Conservation (phyloP, 2,329 filamentous ascomycete genomes). For the Trichoderma hamatum region DNA sequence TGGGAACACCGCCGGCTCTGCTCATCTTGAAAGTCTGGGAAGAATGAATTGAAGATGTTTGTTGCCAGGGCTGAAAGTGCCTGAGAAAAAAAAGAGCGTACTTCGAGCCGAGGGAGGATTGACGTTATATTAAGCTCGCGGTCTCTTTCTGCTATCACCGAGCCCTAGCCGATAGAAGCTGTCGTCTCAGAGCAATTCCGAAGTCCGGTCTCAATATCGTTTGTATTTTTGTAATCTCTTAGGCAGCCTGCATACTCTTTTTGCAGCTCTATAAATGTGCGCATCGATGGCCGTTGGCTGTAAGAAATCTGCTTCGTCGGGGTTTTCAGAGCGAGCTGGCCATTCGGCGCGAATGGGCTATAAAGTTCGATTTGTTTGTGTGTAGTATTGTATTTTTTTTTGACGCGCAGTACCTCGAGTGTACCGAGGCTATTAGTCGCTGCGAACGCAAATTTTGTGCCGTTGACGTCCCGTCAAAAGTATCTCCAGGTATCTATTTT, state of each 20-base stretch:
- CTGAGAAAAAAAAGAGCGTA: not conserved
- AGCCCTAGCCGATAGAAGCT: not conserved
- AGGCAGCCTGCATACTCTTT: constrained; percentile 1
- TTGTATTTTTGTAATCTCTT: not conserved
- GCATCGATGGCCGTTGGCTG: constrained; percentile 3
- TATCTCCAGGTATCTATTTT: constrained; percentile 8
- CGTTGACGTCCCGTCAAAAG: not conserved
- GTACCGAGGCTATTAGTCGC: constrained; percentile 3
- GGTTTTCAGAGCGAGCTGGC: not conserved
- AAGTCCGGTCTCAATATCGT: not conserved
- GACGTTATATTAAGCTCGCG: not conserved
- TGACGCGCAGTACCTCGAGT: constrained; percentile 4
- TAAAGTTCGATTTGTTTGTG: not conserved
- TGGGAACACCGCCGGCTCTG: constrained; percentile 54
- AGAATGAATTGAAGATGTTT: not conserved
- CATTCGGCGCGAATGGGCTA: constrained; percentile 2
- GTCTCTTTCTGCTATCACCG: not conserved
- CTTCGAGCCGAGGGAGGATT: not conserved
- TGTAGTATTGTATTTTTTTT: not conserved
- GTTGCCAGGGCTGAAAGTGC: constrained; percentile 34
- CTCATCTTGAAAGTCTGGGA: constrained; percentile 42
- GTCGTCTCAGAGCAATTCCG: not conserved
- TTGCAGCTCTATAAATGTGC: not conserved
- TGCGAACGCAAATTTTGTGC: not conserved
- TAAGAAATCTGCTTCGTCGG: not conserved